Conservation (phyloP, 176 grass and related monocot genomes). For the Bolboschoenus planiculmis region DNA sequence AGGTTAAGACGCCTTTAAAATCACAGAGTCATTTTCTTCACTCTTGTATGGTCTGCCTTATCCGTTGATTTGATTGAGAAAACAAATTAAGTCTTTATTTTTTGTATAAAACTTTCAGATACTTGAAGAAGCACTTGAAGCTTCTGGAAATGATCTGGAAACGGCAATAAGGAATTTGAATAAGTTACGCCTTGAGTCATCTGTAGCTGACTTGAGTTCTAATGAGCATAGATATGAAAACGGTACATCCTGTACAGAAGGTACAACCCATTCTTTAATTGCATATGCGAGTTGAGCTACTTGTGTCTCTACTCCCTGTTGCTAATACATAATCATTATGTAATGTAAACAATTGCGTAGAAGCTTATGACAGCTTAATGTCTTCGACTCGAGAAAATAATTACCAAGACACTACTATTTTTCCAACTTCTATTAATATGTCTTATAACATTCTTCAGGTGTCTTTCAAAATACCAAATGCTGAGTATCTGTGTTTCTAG, state of each 20-base stretch:
- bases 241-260: not conserved
- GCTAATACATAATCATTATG: not conserved
- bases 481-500: not conserved
- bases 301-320: not conserved
- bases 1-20: not conserved
- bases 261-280: not conserved
- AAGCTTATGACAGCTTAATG: not conserved
- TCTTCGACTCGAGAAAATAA: not conserved
- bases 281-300: not conserved
- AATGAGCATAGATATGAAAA: conserved; percentile 34
- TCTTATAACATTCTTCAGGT: not conserved
- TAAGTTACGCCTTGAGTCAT: conserved; percentile 47
- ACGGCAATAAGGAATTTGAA: conserved; percentile 73
- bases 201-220: conserved; percentile 31
- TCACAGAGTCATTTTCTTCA: not conserved
- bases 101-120: conserved; percentile 45
- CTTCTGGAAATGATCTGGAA: conserved; percentile 81
- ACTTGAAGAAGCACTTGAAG: conserved; percentile 72
- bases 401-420: not conserved
- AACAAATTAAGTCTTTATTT: not conserved
- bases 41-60: not conserved
- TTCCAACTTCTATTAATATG: not conserved
- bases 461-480: not conserved
- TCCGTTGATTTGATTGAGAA: not conserved
- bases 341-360: not conserved